These are phyloP conservation scores for Wickerhamomyces sp. DNA, from an alignment of 1,139 yeast species.

Conservation along the genomic window DNA sequence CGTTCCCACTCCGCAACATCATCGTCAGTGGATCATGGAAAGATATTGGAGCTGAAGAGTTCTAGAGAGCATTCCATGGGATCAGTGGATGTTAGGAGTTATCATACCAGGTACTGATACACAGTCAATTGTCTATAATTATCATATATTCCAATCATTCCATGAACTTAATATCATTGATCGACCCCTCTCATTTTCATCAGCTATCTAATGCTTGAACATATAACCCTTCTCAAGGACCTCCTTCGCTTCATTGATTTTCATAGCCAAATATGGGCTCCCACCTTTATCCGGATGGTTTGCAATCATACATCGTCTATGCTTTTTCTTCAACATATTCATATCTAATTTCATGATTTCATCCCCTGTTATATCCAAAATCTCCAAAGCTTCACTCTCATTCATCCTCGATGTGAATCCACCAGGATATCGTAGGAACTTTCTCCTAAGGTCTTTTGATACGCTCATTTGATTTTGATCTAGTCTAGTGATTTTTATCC, in stretches of 20 bases:
- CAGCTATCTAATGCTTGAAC: neutral
- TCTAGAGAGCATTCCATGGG: no score
- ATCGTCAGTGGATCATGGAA: no score
- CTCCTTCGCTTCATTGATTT: conserved; percentile 30
- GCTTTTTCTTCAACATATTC: conserved; percentile 45
- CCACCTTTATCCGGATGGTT: conserved; percentile 64
- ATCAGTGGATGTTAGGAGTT: no score
- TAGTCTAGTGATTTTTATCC: conserved; percentile 16
- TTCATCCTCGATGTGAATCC: conserved; percentile 53
- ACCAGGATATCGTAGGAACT: conserved; percentile 39
- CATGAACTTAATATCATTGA: no score
- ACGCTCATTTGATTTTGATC: conserved; percentile 15
- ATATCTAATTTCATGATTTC: conserved; percentile 44
- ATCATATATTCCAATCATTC: no score
- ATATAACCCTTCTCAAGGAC: conserved; percentile 33
- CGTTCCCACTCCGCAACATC: no score
- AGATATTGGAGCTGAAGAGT: no score
- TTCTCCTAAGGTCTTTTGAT: conserved; percentile 21
- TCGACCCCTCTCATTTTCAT: neutral
- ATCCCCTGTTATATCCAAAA: conserved; percentile 48
- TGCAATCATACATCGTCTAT: conserved; percentile 57
- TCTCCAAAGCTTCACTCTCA: conserved; percentile 53
- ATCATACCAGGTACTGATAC: no score
- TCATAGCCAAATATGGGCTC: conserved; percentile 5
- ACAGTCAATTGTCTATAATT: no score